Evolutionary conservation across 2,329 filamentous ascomycete genomes (phyloP).

Genomic region (Triangularia setosa): DNA sequence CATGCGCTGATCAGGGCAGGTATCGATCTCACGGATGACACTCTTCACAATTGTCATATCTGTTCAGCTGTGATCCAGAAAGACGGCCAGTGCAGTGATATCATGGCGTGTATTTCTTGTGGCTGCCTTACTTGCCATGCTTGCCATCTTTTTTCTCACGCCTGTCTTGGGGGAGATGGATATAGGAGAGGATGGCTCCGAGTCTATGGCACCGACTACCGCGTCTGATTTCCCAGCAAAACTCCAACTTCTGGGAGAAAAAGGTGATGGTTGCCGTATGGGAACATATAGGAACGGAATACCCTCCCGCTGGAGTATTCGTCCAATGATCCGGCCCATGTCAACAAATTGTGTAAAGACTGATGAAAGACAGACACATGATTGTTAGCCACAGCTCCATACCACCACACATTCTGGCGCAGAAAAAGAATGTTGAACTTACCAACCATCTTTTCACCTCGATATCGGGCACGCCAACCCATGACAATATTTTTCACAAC

Average conservation of each 20-base stretch:
- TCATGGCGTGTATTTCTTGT: neutral
- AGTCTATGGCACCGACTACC: neutral
- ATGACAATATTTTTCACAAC: constrained; percentile 31
- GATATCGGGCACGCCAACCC: constrained; percentile 30
- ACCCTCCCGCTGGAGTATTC: constrained; percentile 29
- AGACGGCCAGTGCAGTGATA: neutral
- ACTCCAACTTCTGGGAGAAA: neutral
- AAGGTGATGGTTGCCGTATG: neutral
- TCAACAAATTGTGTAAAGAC: constrained; percentile 37
- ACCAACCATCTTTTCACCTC: constrained; percentile 38
- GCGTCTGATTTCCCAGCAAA: neutral
- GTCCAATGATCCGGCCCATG: constrained; percentile 34
- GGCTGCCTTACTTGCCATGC: neutral
- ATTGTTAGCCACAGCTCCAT: neutral
- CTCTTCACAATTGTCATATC: neutral
- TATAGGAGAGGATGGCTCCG: neutral
- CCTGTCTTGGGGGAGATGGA: neutral
- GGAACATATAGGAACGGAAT: constrained; percentile 36
- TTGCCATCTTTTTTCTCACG: neutral
- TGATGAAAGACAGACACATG: constrained; percentile 14
- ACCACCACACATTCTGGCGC: neutral
- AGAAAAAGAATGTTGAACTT: constrained; percentile 9
- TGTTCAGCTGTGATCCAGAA: too few species aligned
- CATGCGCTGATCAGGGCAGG: neutral
- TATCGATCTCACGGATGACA: neutral